phyloP scores from a whole-genome alignment of 345 rosid species.

The Lepidium africanum region DNA sequence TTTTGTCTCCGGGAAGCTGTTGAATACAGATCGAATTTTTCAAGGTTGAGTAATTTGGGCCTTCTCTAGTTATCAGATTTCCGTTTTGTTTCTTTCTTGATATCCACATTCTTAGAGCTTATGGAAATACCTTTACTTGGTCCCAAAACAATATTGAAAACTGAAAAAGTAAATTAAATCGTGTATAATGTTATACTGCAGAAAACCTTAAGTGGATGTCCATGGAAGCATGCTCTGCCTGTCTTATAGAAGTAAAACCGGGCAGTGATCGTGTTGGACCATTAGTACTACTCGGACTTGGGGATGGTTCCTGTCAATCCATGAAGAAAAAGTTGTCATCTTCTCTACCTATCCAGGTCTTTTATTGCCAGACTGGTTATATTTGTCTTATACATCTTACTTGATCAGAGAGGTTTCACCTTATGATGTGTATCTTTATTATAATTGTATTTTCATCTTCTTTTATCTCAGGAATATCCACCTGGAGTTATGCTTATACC shows the following conservation, averaged over 20 bases:
- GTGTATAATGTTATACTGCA: slow-evolving; percentile 21
- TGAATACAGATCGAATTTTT: slow-evolving; percentile 13
- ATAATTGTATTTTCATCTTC: not conserved
- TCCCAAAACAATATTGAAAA: not conserved
- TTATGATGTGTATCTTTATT: not conserved
- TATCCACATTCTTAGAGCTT: not conserved
- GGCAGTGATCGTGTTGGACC: slow-evolving; percentile 62
- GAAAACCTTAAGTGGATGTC: slow-evolving; percentile 65
- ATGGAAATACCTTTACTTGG: not conserved
- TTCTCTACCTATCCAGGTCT: slow-evolving; percentile 56
- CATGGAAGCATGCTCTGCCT: slow-evolving; percentile 41
- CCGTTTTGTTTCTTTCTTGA: not conserved
- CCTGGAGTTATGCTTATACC: slow-evolving; percentile 75
- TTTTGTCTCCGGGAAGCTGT: slow-evolving; percentile 45
- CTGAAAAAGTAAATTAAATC: not conserved
- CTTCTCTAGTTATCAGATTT: not conserved
- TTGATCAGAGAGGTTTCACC: not conserved
- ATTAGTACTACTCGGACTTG: slow-evolving; percentile 42
- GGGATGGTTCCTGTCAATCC: slow-evolving; percentile 36
- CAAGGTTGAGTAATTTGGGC: slow-evolving; percentile 39
- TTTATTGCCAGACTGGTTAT: not conserved
- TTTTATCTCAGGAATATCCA: slow-evolving; percentile 71
- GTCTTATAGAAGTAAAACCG: slow-evolving; percentile 49
- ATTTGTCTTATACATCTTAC: not conserved
- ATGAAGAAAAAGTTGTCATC: slow-evolving; percentile 32